Percentiles rank a stretch among this genome's conserved stretches.
phyloP scores from a whole-genome alignment of 2,329 filamentous ascomycete species.

The Cryphonectria nitschkei region DNA sequence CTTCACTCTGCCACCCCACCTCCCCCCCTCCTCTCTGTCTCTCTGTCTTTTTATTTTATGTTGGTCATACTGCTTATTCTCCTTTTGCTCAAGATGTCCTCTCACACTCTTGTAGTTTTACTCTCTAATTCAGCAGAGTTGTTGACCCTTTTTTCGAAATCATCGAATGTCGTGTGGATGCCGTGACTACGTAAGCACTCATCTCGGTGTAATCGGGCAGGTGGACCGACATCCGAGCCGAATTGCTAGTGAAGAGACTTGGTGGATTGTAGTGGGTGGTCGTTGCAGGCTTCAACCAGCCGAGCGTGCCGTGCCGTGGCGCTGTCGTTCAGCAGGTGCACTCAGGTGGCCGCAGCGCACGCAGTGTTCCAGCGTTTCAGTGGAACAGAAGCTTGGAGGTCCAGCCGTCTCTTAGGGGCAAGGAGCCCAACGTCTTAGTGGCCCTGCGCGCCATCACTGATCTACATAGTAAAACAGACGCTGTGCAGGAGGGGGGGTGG shows the following conservation, averaged over 20 bases:
- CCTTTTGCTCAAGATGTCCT: too few relatives aligned
- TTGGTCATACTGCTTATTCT: not conserved
- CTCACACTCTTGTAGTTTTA: too few relatives aligned
- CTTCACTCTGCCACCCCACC: too few relatives aligned
- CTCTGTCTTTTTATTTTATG: not conserved
- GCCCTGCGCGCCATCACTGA: too few relatives aligned
- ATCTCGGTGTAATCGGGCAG: constrained; percentile 10
- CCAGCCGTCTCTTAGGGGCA: not conserved
- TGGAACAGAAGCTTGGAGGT: not conserved
- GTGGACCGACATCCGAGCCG: constrained; percentile 8
- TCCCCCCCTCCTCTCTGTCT: not conserved
- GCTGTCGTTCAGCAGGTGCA: not conserved
- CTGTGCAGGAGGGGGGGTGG: too few relatives aligned
- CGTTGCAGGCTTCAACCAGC: not conserved
- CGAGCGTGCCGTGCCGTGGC: not conserved
- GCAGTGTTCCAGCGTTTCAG: not conserved
- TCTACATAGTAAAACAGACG: too few relatives aligned
- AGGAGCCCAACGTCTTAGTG: not conserved
- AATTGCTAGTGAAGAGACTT: not conserved
- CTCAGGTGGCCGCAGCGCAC: not conserved
- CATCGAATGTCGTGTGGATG: not conserved
- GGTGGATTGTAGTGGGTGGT: not conserved
- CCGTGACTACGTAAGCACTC: constrained; percentile 6
- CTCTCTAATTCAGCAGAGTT: not conserved
- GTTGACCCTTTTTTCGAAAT: not conserved